Base-by-base conservation (phyloP, 176 grass and related monocot genomes). In the Lolium rigidum region DNA sequence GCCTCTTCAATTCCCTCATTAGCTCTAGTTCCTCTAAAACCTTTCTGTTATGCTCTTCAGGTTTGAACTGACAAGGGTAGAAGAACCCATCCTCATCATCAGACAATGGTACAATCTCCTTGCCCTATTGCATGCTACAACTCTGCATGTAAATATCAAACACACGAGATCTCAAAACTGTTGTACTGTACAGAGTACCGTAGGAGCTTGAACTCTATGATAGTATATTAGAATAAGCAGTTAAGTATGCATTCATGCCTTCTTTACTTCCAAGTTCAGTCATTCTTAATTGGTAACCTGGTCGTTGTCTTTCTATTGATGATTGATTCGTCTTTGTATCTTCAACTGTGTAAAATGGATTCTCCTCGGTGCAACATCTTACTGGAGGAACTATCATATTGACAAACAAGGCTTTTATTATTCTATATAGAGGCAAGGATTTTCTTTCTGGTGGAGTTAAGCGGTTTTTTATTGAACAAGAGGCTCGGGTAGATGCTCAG, bases 391-490 rank as follows among this genome's bases (percentile, higher is more conserved):
- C 93, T 79, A 79, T 95, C 60, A 95, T 98, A 89, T 90, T 95
- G 87, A 95, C 94, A 88, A 95, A 98, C 83, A 98, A 92, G 17
- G 84, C n/a, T n/a, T n/a, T n/a, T n/a, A n/a, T n/a, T n/a, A 92
- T 98, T 87, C 77, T 98, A 65, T 98, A 95, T 83, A 92, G 96
- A 94, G 94, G 97, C 38, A 98, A 98, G 67, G 97, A 94, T 89
- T 95, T 98, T 85, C 87, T 95, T 70, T 87, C 97, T 13, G 55
- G 78, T 86, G 81, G 83, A 61, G 86, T 98, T 77, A 85, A 85
- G 58, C 69, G 77, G 78, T 77, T 54, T 74, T 77, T 95, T 82
- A 84, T 87, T 86, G 54, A 88, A 71, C 86, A 85, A 83, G 94
- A 98, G 73, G 81, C 86, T 51, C 54, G 82, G 80, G 79, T 98